Conservation (phyloP, 306 rosid genomes). For the Vicia faba region DNA sequence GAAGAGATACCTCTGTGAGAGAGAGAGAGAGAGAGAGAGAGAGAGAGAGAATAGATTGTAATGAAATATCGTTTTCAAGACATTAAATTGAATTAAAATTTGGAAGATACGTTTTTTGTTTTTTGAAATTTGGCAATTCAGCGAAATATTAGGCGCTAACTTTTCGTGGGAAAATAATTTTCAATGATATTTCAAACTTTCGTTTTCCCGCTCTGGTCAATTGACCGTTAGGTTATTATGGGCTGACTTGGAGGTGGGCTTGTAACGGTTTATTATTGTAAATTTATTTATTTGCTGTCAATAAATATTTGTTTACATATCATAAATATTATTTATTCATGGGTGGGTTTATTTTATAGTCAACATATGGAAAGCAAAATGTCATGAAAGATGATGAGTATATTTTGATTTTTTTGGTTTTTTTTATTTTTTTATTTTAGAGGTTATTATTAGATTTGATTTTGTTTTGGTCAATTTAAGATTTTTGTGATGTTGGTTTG, state of each 20-base stretch:
- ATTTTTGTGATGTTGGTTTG: too few relatives aligned
- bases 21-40: background rate
- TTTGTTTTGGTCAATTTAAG: too few relatives aligned
- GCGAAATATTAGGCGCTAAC: background rate
- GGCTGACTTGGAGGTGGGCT: background rate
- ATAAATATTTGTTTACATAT: too few relatives aligned
- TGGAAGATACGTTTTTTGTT: background rate
- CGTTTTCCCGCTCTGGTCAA: background rate
- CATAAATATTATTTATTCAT: too few relatives aligned
- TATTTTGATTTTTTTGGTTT: too few relatives aligned
- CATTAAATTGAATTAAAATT: background rate
- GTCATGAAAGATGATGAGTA: too few relatives aligned
- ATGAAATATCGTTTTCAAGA: background rate
- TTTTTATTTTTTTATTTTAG: too few relatives aligned
- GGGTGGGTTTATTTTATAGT: too few relatives aligned
- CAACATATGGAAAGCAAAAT: too few relatives aligned
- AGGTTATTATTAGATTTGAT: too few relatives aligned
- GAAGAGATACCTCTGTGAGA: background rate
- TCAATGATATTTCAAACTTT: background rate
- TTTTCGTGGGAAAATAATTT: conserved; percentile 8
- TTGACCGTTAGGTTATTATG: background rate
- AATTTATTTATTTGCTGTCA: too few relatives aligned
- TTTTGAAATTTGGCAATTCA: background rate
- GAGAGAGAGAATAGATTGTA: background rate
- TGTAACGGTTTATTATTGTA: background rate